Evolutionary conservation across 805 yeast species (phyloP).

Genomic region (Ogataea nonfermentans): DNA sequence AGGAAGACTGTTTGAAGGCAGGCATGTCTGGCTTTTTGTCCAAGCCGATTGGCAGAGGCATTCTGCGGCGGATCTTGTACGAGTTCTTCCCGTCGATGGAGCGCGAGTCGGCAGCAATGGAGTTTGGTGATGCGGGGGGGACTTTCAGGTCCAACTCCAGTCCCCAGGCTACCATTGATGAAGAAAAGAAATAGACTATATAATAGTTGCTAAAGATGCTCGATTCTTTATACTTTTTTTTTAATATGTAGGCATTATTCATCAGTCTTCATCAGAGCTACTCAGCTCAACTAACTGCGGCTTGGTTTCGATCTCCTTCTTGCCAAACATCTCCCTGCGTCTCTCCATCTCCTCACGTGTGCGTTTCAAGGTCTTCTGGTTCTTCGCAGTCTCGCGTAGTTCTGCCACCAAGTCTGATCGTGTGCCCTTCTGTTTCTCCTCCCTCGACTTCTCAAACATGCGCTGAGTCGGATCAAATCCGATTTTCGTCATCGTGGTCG

Average conservation of each 20-base stretch:
- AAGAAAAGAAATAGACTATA: constrained; percentile 12
- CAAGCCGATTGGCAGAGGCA: constrained; percentile 78
- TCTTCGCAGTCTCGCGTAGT: constrained; percentile 7
- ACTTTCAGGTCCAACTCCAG: constrained; percentile 3
- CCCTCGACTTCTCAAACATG: constrained; percentile 16
- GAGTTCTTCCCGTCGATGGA: constrained; percentile 38
- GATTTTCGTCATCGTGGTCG: constrained; percentile 24
- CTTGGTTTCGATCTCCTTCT: neutral
- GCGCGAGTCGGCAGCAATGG: neutral
- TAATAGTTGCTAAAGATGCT: neutral
- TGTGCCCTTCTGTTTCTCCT: neutral
- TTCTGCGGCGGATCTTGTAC: constrained; percentile 55
- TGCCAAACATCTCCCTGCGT: constrained; percentile 9
- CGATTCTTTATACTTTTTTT: too few species aligned
- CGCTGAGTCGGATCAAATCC: constrained; percentile 33
- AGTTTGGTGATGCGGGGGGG: constrained; percentile 2
- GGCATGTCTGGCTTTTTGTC: constrained; percentile 93
- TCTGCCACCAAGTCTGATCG: constrained; percentile 13
- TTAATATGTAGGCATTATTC: too few species aligned
- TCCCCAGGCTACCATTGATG: constrained; percentile 15
- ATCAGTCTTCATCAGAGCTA: constrained; percentile 10
- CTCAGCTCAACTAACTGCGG: constrained; percentile 12
- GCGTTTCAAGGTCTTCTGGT: constrained; percentile 18
- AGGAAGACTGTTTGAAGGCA: constrained; percentile 76
- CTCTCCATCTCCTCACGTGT: constrained; percentile 20